Evolutionary conservation across 371 early-diverging fungal genomes (phyloP), one percentile per base, ranked within the genome.

Genomic region (Basidiobolus meristosporus): DNA sequence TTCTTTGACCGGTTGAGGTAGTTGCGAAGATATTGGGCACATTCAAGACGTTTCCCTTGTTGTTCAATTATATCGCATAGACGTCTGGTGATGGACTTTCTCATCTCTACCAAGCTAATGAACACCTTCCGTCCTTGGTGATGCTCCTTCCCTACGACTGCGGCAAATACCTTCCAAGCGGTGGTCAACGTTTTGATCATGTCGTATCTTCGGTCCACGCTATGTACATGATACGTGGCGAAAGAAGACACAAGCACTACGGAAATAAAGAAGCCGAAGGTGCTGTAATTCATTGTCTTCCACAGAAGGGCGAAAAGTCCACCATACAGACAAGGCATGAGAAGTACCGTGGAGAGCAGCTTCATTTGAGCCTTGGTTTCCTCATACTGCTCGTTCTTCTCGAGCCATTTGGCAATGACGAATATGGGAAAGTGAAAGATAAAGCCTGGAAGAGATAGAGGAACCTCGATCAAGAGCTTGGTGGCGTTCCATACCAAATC

Each of bases 341-440:
- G 23, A 9, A 52, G 42, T 21, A 59, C 44, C 1, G 57, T 52
- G 17, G 56, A 41, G 1, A 60, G 50, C 15, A 68, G 47, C 37
- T 70, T 70, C 34, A 61, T 60, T 40, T 70, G 71, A 1, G 71
- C 56, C 1, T 56, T 58, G 0, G 60, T 61, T 44, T 70, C 71
- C 10, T 62, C 61, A 35, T 66, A 60, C 20, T 48, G 46, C 44
- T 70, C 71, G 28, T 47, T 60, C 9, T 50, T 52, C 21, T 63
- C 63, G 38, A 59, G 54, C 7, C 60, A 7, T 17, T 49, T 52
- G 20, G 61, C 67, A 7, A 68, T 28, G 11, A 60, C 31, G 36
- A 65, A 70, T 2, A 70, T 55, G 0, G 71, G 71, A 10, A 54
- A 60, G 37, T 68, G 66, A 44, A 70, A 57, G 31, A 62, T 47